Conservation (phyloP, 2,329 filamentous ascomycete genomes). For the Lojkania enalia region DNA sequence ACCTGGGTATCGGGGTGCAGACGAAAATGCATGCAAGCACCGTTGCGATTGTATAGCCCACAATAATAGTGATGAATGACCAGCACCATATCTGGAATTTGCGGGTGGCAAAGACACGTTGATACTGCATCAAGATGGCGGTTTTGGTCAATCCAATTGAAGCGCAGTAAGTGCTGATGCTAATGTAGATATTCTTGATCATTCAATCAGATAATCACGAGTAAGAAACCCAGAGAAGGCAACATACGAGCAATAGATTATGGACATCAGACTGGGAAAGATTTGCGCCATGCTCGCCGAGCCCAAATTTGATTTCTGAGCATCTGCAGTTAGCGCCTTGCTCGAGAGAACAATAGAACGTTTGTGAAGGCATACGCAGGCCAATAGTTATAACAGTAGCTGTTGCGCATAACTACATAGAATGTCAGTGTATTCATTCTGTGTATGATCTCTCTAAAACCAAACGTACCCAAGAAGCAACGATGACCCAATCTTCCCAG, state of each 20-base stretch:
- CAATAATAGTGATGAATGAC: constrained; percentile 28
- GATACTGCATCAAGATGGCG: constrained; percentile 41
- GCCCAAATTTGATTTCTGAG: constrained; percentile 6
- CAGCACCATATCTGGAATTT: constrained; percentile 28
- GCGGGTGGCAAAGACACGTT: constrained; percentile 35
- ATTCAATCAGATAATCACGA: too few species aligned
- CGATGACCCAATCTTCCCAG: constrained; percentile 11
- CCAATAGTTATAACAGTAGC: constrained; percentile 11
- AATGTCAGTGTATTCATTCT: not conserved
- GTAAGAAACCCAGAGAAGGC: too few species aligned
- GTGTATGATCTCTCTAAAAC: not conserved
- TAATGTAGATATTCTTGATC: constrained; percentile 14
- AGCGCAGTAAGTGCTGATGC: constrained; percentile 14
- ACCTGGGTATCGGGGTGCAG: constrained; percentile 32
- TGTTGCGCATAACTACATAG: constrained; percentile 6
- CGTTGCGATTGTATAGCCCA: constrained; percentile 30
- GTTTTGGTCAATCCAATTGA: constrained; percentile 33
- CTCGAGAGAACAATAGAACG: not conserved
- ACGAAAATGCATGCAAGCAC: constrained; percentile 33
- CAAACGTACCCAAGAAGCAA: constrained; percentile 16
- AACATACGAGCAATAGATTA: constrained; percentile 4
- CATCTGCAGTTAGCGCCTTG: too few species aligned
- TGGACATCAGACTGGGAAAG: not conserved
- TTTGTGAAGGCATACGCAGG: not conserved
- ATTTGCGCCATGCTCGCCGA: constrained; percentile 4